Base-by-base conservation (phyloP, 2,329 filamentous ascomycete genomes). In the Bertia moriformis region DNA sequence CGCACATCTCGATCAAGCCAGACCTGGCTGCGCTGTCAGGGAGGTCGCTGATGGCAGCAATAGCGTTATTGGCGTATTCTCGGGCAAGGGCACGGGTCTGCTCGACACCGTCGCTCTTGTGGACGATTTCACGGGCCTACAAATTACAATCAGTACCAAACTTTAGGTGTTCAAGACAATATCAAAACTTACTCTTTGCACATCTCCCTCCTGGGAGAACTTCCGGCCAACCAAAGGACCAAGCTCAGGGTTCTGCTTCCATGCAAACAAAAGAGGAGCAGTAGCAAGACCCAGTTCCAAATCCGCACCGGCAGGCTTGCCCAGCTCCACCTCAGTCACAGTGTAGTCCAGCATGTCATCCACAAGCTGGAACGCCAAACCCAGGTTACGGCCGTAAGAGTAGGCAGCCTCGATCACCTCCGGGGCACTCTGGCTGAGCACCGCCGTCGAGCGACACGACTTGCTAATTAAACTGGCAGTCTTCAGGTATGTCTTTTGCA, bases 261-360 rank as follows among this genome's bases (percentile, higher is more conserved):
- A 98, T 1, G 91, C 91, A 63, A 96, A 98, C 32, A 98, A 63
- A 46, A 98, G 63, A 14, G 91, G 91, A 12, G 91, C 91, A 12
- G 91, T 98, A 33, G 91, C 91, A 41, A 98, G 69, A 3, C 91
- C 91, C 19, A 98, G 66, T 60, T 96, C 86, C 44, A 98, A 60
- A 60, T 98, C 91, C 19, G 91, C 91, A 30, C 89, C 91, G 4
- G 89, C 85, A 2, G 91, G 91, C 62, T 98, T 98, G 18, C 91
- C 91, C 32, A 98, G 65, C 56, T 95, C 87, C 42, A 74, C 71
- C 32, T 78, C 86, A 40, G 73, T 86, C 44, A 86, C 74, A 0
- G 91, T 96, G 58, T 96, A 98, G 59, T 98, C 91, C 50, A 98
- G 69, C 82, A 98, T 84, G 56, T 98, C 91, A 55, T 98, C 91